A percentile compares a stretch with the other conserved stretches of the same genome.
Evolutionary conservation across 2,329 filamentous ascomycete genomes (phyloP).

Genomic region (Hymenotorrendiella dingleyae): DNA sequence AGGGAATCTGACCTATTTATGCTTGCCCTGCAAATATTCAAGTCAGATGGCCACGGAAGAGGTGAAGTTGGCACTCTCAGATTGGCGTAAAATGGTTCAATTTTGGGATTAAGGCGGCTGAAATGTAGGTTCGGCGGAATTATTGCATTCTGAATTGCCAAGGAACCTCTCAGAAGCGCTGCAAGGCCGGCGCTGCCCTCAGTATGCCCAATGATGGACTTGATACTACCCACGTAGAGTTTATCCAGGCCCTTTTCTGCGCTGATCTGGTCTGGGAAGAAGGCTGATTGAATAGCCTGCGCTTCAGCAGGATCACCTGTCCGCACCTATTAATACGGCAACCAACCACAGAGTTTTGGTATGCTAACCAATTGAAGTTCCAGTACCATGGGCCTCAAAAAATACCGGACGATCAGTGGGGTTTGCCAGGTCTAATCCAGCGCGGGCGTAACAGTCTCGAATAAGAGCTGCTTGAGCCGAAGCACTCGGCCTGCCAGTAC

Average conservation of each 20-base stretch:
- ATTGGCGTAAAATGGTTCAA: conserved; percentile 21
- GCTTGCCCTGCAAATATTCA: conserved; percentile 3
- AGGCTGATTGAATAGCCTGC: conserved; percentile 4
- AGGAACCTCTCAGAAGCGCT: conserved; percentile 19
- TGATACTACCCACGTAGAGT: conserved; percentile 16
- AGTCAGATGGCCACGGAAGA: conserved; percentile 14
- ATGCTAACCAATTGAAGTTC: too few species aligned
- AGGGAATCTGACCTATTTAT: too few species aligned
- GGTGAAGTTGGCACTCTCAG: conserved; percentile 10
- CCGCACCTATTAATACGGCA: too few species aligned
- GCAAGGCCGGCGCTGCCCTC: conserved; percentile 23
- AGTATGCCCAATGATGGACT: conserved; percentile 26
- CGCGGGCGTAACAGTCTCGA: conserved; percentile 36
- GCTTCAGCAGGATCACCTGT: conserved; percentile 13
- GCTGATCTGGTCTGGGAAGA: conserved; percentile 1
- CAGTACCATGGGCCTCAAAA: conserved; percentile 21
- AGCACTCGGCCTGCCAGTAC: too few species aligned
- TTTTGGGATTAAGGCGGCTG: conserved; percentile 15
- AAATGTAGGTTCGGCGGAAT: conserved; percentile 13
- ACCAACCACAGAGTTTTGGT: too few species aligned
- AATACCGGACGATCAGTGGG: conserved; percentile 12
- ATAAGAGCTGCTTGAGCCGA: conserved; percentile 33
- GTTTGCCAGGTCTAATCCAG: conserved; percentile 34
- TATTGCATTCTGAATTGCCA: conserved; percentile 20
- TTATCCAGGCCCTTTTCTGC: neutral